Evolutionary conservation across 2,329 filamentous ascomycete genomes (phyloP), one percentile per base, ranked within the genome.

Genomic region (Xylaria polymorpha): DNA sequence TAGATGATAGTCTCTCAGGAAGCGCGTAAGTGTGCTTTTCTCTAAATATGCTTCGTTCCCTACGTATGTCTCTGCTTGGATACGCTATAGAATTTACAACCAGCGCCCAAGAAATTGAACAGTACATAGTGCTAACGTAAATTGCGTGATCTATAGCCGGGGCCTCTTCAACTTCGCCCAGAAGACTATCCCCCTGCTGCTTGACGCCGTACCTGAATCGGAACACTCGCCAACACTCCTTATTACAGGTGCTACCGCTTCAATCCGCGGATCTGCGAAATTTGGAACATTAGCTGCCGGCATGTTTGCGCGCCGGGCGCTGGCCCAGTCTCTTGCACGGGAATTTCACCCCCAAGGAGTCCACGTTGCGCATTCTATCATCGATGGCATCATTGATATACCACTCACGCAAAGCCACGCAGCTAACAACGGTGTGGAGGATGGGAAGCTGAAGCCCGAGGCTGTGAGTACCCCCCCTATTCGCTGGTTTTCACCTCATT

Each of bases 331-430:
- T 44, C 82, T 94, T 43, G 91, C 91, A 0, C 86, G 88, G 70
- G 92, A 94, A 77, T 94, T 93, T 78, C 91, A 90, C 0, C 91
- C 92, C 0, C 83, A 91, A 76, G 92, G 92, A 2, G 84, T 94
- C 1, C 92, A 94, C 79, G 90, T 94, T 18, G 85, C 88, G 4
- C 91, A 94, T 81, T 87, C 89, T 1, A 88, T 93, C 69, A 88
- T 93, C 69, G 91, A 94, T 78, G 92, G 91, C 0, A 85, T 92
- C 1, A 94, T 94, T 80, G 90, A 93, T 80, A 92, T 91, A 64
- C 89, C 90, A 1, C 82, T 85, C 70, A 92, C 90, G 1, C 89
- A 87, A 77, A 85, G 84, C 1, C 73, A 77, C n/a, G 77, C 22
- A 8, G 68, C 70, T 15, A 76, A 82, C 73, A 71, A 74, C 64